Evolutionary conservation across 345 rosid species (phyloP).

Genomic region (Ceriops zippeliana): DNA sequence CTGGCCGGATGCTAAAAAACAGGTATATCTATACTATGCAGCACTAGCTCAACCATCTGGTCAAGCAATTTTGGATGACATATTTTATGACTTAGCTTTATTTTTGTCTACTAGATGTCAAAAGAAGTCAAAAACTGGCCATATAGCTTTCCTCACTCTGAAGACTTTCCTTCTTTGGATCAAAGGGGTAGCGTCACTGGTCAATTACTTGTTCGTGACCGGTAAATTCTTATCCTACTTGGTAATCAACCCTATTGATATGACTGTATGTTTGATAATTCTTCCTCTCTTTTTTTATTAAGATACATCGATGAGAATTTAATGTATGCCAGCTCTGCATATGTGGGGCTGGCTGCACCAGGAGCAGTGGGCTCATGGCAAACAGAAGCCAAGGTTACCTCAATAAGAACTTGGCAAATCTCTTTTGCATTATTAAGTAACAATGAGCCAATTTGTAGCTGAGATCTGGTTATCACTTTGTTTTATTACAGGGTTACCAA

Average conservation of each 20-base stretch:
- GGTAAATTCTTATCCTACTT: conserved; percentile 25
- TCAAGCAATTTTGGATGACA: not conserved
- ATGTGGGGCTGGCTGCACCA: conserved; percentile 73
- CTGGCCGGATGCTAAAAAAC: conserved; percentile 76
- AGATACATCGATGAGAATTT: conserved; percentile 33
- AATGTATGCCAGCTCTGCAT: conserved; percentile 43
- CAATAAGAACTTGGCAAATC: not conserved
- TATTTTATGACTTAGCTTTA: not conserved
- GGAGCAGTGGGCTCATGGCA: conserved; percentile 92
- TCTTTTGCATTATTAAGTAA: not conserved
- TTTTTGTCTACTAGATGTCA: conserved; percentile 36
- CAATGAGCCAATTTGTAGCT: not conserved
- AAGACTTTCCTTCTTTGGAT: conserved; percentile 45
- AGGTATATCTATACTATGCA: conserved; percentile 33
- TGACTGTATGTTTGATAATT: not conserved
- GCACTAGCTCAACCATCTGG: not conserved
- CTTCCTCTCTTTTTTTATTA: not conserved
- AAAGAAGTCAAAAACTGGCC: conserved; percentile 70
- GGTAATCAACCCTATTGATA: not conserved
- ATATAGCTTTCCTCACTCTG: conserved; percentile 44
- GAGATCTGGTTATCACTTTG: not conserved
- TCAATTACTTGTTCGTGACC: conserved; percentile 55
- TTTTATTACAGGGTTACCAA: conserved; percentile 62
- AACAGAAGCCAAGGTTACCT: conserved; percentile 59
- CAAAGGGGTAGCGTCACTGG: conserved; percentile 66